These are phyloP conservation scores for Rhizoctonia solani DNA, from an alignment of 1,284 basidiomycete genomes.

Conservation along the genomic window DNA sequence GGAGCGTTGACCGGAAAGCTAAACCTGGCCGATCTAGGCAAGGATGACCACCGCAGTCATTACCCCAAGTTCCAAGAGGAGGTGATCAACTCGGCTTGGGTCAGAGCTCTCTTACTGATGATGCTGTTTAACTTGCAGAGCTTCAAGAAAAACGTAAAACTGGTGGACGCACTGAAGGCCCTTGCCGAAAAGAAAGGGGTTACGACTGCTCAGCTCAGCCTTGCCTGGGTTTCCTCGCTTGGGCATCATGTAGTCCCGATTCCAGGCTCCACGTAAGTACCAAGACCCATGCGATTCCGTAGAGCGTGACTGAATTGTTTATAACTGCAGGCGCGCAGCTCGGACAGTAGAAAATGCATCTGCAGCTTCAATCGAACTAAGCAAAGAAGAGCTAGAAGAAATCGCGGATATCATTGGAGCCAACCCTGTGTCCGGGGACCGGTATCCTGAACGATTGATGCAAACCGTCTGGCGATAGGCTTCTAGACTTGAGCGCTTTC, in stretches of 20 bases:
- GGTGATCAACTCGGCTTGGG: constrained; percentile 37
- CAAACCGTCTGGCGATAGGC: constrained; percentile 10
- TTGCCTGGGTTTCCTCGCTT: constrained; percentile 62
- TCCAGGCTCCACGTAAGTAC: constrained; percentile 52
- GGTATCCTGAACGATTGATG: constrained; percentile 4
- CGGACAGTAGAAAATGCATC: constrained; percentile 30
- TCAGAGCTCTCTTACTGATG: neutral
- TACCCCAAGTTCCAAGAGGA: constrained; percentile 48
- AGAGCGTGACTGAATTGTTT: neutral
- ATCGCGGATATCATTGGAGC: constrained; percentile 9
- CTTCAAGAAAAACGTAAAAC: constrained; percentile 58
- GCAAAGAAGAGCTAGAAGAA: constrained; percentile 18
- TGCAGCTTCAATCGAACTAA: constrained; percentile 27
- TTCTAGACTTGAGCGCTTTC: too few relatives aligned
- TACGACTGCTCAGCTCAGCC: constrained; percentile 60
- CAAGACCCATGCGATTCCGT: neutral
- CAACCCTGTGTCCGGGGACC: constrained; percentile 12
- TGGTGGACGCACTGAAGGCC: constrained; percentile 52
- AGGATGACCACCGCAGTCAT: constrained; percentile 47
- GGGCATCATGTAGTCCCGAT: constrained; percentile 58
- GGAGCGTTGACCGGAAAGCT: constrained; percentile 42
- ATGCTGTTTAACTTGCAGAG: constrained; percentile 42
- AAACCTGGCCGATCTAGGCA: constrained; percentile 35
- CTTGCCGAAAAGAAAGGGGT: constrained; percentile 57
- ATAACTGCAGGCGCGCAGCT: constrained; percentile 2